Evolutionary conservation across 805 yeast genomes (phyloP), one percentile per base, ranked within the genome.

Genomic region (Metschnikowia cubensis): DNA sequence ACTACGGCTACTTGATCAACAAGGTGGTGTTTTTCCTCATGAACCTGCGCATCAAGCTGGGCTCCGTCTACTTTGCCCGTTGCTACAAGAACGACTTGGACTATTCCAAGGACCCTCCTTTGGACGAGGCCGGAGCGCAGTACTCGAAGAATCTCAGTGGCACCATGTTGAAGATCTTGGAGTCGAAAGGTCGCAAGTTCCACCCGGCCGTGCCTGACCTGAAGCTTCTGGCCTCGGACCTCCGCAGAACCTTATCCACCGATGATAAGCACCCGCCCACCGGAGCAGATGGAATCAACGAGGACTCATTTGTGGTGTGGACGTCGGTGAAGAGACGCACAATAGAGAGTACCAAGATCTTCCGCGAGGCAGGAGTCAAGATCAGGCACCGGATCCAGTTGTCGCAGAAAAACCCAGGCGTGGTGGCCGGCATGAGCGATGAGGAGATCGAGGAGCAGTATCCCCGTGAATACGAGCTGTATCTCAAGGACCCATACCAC

Each of bases 51-150:
- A 86, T 89, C 61, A 89, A 89, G 64, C 76, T 82, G 46, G 97
- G 98, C 0, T 83, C 91, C 29, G 89, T 94, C n/a, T 94, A 83
- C 66, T 90, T 94, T 71, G 97, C 98, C 1, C 74, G 96, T 53
- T 87, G 94, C 66, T 80, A 79, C 55, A 75, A 71, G 50, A 77
- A 79, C 57, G 77, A 81, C 33, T 68, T 81, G 41, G 76, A 73
- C 49, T 88, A 81, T 67, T 76, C 85, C 51, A 80, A 82, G 55
- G 98, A 94, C 67, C 95, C 94, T 37, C 86, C 85, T 14, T 74
- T 92, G 60, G 88, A 87, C 58, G 83, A 74, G n/a, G 82, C 77
- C 46, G 97, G 97, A 2, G 61, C 71, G 18, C 69, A 66, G 41
- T 92, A 87, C 66, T 85, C 97, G 1, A 71, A 76, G 45, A 75